Evolutionary conservation across 169 alveolate species (phyloP), one percentile per base, ranked within the genome.

Genomic region (Plasmodium chabaudi): DNA sequence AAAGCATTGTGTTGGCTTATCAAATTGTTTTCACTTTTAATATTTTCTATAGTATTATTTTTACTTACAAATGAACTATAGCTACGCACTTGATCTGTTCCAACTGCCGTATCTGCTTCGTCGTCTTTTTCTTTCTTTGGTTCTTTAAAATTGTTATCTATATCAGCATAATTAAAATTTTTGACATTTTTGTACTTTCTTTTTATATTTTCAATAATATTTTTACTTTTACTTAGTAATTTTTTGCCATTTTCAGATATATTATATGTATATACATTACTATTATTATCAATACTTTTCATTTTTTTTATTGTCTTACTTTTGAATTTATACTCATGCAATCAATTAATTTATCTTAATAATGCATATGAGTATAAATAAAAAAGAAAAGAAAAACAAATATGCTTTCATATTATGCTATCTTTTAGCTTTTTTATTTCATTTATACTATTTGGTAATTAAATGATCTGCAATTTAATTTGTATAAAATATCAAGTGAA

Each of bases 281-380:
- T 67, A 56, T 67, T 75, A 19, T 44, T 56, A 46, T 53, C 68
- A 79, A 13, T 4, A 13, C 72, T 79, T 79, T 79, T 79, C 89
- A 79, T 79, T 79, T 21, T 79, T 65, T 77, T 77, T 65, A 15
- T 17, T 79, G 77, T 49, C 73, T 79, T 79, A 79, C 89, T 67
- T 79, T 67, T 79, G 9, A 56, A 56, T 49, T 57, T 42, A 72
- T 44, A 39, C 23, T 44, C 44, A 47, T 42, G 27, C 23, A 15
- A 53, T 63, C 72, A 67, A 64, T 77, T 10, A 15, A 65, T 15
- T 46, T 27, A 53, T 55, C 60, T 79, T 79, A 12, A 27, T n/a
- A 61, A 57, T 55, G 15, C 68, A 13, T 7, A 79, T 42, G 68
- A 15, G 46, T 9, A 53, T 25, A 65, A 65, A 67, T 15, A 79